Base-by-base conservation (phyloP, 208 protist genomes). In the Acanthamoeba polyphaga region DNA sequence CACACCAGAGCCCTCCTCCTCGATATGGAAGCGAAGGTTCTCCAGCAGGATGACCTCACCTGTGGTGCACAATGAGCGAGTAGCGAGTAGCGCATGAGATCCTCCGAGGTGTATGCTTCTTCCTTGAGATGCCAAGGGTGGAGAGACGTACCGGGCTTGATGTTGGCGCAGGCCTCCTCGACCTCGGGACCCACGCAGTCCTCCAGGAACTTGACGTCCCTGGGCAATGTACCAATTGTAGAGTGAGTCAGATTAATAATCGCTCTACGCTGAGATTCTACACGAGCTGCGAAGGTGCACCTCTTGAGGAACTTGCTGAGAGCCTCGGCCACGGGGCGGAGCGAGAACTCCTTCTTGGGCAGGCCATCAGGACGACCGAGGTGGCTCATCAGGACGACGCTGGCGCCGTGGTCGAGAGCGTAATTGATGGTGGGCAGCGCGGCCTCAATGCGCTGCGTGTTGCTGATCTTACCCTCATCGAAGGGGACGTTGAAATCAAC, bases 11-110 rank as follows among this genome's bases (percentile, higher is more conserved):
- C 99, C 99, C 96, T 99, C 98, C 95, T 99, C 99, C 95, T 99
- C 99, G 43, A 97, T 46, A 97, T 99, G 99, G 98, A 99, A 99
- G 92, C 99, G 98, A 19, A 99, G 95, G 96, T 99, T 99, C 97
- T 99, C 99, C 12, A 99, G 97, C 6, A 99, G 97, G 46, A 82
- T 34, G 38, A 84, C 46, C 51, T 84, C 89, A 32, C 89, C 66
- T 82, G 89, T 76, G 13, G 19, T 32, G 58, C 58, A 64, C 13
- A 1, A 27, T 17, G 19, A 8, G 3, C 24, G 80, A 24, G n/a
- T 22, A 17, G 46, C 32, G 24, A 51, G 66, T 93, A 32, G 68
- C 38, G 62, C 49, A 60, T 60, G 60, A 84, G 80, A 90, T 96
- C 15, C 96, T 38, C 34, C 95, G 38, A 98, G 95, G 46, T 91